These are phyloP conservation scores for Brassica incana DNA, from an alignment of 345 rosid species.

Conservation along the genomic window DNA sequence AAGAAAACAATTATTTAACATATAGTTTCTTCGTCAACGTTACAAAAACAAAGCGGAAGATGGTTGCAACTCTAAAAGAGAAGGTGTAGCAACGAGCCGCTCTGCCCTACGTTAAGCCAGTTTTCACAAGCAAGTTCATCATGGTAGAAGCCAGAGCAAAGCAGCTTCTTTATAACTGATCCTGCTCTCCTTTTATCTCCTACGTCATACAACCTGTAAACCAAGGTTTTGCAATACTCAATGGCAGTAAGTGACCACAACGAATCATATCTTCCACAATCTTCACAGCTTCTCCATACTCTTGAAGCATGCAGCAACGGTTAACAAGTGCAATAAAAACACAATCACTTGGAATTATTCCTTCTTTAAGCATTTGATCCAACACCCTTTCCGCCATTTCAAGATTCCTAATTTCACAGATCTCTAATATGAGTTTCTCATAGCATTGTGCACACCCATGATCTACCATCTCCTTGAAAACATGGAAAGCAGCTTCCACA, in stretches of 20 bases:
- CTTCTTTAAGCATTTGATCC: slow-evolving; percentile 49
- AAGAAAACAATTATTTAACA: not conserved
- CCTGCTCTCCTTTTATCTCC: slow-evolving; percentile 53
- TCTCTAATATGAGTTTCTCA: slow-evolving; percentile 55
- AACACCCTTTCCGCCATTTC: slow-evolving; percentile 49
- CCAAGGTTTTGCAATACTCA: slow-evolving; percentile 52
- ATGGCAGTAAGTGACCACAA: slow-evolving; percentile 51
- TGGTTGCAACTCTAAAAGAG: not conserved
- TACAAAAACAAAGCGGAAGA: not conserved
- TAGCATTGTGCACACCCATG: slow-evolving; percentile 68
- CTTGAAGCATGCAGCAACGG: slow-evolving; percentile 54
- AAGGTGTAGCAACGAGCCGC: not conserved
- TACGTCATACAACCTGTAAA: slow-evolving; percentile 53
- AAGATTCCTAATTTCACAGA: slow-evolving; percentile 55
- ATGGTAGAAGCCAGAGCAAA: slow-evolving; percentile 53
- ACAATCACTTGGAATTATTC: slow-evolving; percentile 52
- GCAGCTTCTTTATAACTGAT: slow-evolving; percentile 49
- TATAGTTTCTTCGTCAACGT: not conserved
- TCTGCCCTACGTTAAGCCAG: not conserved
- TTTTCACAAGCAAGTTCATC: slow-evolving; percentile 82
- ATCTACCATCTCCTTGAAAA: slow-evolving; percentile 51
- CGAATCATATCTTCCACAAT: slow-evolving; percentile 53
- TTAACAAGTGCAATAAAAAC: slow-evolving; percentile 51
- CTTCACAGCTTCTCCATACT: slow-evolving; percentile 49
- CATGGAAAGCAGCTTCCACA: slow-evolving; percentile 39